Evolutionary conservation across 2,329 filamentous ascomycete species (phyloP).

Genomic region (Diaporthe citrichinensis): DNA sequence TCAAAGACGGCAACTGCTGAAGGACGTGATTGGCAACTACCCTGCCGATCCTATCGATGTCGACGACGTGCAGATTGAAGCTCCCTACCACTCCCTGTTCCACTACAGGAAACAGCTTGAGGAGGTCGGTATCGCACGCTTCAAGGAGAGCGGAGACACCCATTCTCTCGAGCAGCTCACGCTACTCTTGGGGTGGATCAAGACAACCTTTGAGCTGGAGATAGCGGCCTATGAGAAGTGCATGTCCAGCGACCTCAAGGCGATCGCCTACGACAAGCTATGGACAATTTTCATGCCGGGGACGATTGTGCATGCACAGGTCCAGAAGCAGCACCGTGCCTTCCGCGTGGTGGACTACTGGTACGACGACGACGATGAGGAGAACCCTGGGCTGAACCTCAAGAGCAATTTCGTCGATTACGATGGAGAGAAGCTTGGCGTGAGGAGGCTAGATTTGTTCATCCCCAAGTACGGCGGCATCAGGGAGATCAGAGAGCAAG

Average conservation of each 20-base stretch:
- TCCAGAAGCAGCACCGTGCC: constrained; percentile 48
- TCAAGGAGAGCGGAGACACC: constrained; percentile 43
- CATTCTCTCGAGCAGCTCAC: constrained; percentile 47
- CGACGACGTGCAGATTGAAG: constrained; percentile 44
- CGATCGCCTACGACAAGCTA: constrained; percentile 48
- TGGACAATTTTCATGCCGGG: constrained; percentile 50
- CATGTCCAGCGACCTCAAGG: constrained; percentile 45
- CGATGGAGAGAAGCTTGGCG: constrained; percentile 53
- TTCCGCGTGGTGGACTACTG: constrained; percentile 48
- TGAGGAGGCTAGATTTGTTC: constrained; percentile 44
- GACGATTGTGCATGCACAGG: constrained; percentile 47
- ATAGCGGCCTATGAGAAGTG: constrained; percentile 47
- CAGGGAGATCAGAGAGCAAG: constrained; percentile 48
- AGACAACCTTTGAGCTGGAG: constrained; percentile 47
- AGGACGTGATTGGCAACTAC: constrained; percentile 46
- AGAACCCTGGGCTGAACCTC: constrained; percentile 46
- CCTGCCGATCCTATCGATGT: constrained; percentile 48
- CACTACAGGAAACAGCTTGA: constrained; percentile 48
- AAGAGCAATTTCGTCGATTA: constrained; percentile 50
- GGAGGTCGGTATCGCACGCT: constrained; percentile 42
- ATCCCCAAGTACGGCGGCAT: constrained; percentile 49
- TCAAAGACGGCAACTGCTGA: constrained; percentile 43
- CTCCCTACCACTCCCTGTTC: constrained; percentile 47
- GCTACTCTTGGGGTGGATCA: constrained; percentile 47
- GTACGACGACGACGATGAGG: constrained; percentile 47